These are phyloP conservation scores for Cenchrus purpureus DNA, from an alignment of 176 grass and related monocot species.

Conservation along the genomic window DNA sequence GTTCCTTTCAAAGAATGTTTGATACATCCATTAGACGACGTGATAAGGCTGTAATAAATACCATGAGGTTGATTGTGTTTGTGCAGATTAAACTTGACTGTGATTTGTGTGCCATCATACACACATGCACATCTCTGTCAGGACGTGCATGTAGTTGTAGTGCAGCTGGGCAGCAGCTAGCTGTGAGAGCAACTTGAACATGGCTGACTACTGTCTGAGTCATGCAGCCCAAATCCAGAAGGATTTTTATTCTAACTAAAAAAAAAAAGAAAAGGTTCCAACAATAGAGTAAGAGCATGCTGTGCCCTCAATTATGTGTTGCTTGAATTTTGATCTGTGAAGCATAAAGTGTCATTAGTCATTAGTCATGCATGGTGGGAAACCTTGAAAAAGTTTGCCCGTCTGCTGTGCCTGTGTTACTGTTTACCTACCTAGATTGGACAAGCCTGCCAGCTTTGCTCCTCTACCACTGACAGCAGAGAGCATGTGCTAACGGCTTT, in stretches of 20 bases:
- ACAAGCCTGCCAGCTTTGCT: slow-evolving; percentile 36
- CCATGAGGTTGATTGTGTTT: neutral
- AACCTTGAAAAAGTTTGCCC: neutral
- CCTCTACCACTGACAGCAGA: slow-evolving; percentile 5
- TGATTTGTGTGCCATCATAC: neutral
- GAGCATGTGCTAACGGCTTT: slow-evolving; percentile 38
- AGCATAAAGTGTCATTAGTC: neutral
- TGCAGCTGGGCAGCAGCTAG: slow-evolving; percentile 6
- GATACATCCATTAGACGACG: neutral
- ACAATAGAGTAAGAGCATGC: neutral
- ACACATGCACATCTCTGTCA: neutral
- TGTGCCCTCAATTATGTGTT: neutral
- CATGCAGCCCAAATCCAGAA: neutral
- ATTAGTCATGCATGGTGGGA: neutral
- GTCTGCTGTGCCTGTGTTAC: neutral
- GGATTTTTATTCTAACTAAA: neutral
- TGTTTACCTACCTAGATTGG: neutral
- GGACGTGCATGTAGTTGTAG: neutral
- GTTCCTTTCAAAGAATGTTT: slow-evolving; percentile 16
- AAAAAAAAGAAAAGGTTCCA: neutral
- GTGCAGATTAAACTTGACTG: neutral
- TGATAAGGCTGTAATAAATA: slow-evolving; percentile 10
- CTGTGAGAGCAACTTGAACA: neutral
- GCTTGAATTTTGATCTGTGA: neutral
- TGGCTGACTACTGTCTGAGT: neutral